Conservation (phyloP, 257 asterid species). For the Eustoma russellianum region DNA sequence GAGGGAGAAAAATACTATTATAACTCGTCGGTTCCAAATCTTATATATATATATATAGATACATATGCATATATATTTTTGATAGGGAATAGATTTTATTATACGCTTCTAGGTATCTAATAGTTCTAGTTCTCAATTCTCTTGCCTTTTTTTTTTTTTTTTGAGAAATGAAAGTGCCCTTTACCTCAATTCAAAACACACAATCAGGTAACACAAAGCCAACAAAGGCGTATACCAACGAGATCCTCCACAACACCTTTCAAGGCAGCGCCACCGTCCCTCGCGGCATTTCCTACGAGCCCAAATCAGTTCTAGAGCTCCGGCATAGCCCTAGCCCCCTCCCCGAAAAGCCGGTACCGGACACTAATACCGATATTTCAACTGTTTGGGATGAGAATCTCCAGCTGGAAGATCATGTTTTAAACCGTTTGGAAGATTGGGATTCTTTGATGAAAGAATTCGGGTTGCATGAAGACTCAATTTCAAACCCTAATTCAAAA, state of each 20-base stretch:
- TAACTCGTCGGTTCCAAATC: not conserved
- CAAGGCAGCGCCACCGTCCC: constrained; percentile 10
- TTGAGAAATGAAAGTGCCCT: constrained; percentile 82
- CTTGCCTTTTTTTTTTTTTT: not conserved
- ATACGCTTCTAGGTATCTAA: constrained; percentile 1
- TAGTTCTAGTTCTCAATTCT: not conserved
- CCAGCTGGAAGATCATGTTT: constrained; percentile 70
- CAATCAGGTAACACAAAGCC: constrained; percentile 23
- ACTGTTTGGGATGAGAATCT: constrained; percentile 32
- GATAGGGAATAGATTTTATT: not conserved
- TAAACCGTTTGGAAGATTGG: constrained; percentile 60
- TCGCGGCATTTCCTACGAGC: constrained; percentile 40
- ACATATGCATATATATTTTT: not conserved
- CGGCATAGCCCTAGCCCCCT: constrained; percentile 58
- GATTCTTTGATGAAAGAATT: constrained; percentile 82
- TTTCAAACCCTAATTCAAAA: not conserved
- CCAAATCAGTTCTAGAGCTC: constrained; percentile 76
- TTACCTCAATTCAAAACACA: constrained; percentile 37
- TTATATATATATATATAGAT: not conserved
- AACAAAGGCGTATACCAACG: constrained; percentile 4
- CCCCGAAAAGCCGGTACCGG: constrained; percentile 26
- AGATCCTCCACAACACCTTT: constrained; percentile 1
- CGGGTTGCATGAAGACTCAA: constrained; percentile 58
- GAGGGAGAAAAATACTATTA: too few species aligned
- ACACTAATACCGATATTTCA: constrained; percentile 10